Evolutionary conservation across 177 flowering plant genomes (phyloP), one percentile per base, ranked within the genome.

Genomic region (Tripterygium wilfordii): DNA sequence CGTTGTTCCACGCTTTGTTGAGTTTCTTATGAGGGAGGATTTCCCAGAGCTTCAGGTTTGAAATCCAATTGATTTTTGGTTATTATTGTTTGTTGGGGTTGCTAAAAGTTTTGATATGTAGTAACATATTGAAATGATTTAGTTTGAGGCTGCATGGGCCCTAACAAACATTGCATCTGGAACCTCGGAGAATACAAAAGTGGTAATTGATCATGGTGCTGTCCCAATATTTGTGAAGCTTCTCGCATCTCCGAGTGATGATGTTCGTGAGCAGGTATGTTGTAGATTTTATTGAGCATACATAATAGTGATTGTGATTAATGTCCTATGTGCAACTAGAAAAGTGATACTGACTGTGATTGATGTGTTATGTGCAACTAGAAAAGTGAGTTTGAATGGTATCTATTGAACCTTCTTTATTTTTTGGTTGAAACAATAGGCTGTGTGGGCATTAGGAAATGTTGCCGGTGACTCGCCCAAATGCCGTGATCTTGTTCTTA

Each of bases 111-210:
- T 23, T 42, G 0, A 16, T 41, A 12, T 21, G 16, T 30, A 21
- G 2, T 30, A 8, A 19, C 4, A 21, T 21, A 8, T 17, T 42
- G n/a, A 3, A 10, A 21, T 42, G 56, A 15, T 26, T 16, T 58
- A 85, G 95, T 80, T 83, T 75, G 95, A 85, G 62, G 95, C 95
- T 19, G 94, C 85, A 44, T 85, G 94, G 95, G 90, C 95, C n/a
- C 85, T 85, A 37, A 85, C 95, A 23, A 85, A 85, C 61, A 80
- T 85, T 60, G 95, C 91, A 16, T 85, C 95, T 38, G 95, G 95
- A 42, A 85, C 95, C 7, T 85, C 90, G 0, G 88, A 80, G 43
- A 72, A 80, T 55, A 85, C 95, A 28, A 83, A 71, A 65, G 88
- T 81, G 35, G 95, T 85, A 12, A 79, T 85, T 60, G 90, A 85